Conservation (phyloP, 768 basidiomycete species). For the Leucocoprinus sp. region DNA sequence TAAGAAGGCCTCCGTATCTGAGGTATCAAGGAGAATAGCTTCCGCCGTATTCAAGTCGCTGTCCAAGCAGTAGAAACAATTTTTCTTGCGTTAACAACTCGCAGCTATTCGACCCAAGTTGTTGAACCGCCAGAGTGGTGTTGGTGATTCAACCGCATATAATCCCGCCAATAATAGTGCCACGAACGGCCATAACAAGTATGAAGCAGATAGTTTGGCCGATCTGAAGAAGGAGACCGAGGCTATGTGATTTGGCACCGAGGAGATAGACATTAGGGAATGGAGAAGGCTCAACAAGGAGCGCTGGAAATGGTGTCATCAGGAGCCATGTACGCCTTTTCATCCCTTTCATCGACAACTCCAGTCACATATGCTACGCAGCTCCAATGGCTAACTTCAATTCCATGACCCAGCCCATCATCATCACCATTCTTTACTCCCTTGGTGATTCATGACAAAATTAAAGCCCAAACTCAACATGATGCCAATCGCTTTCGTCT, state of each 20-base stretch:
- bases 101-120: no score
- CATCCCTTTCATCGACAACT: constrained; percentile 5
- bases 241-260: constrained; percentile 60
- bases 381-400: constrained; percentile 80
- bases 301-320: constrained; percentile 87
- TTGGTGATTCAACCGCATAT: no score
- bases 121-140: no score
- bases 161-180: no score
- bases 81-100: no score
- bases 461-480: constrained; percentile 67
- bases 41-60: no score
- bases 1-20: no score
- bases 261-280: constrained; percentile 79
- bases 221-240: constrained; percentile 69
- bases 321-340: constrained; percentile 59
- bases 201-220: constrained; percentile 73
- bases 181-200: constrained; percentile 63
- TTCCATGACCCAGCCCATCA: constrained; percentile 72
- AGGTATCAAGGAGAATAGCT: no score
- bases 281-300: constrained; percentile 79
- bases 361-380: no score
- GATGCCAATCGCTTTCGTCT: constrained; percentile 90
- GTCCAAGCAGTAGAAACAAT: no score
- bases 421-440: constrained; percentile 21
- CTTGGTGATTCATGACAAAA: no score